phyloP scores from a whole-genome alignment of 2,329 filamentous ascomycete genomes.

The Aspergillus clavatus region DNA sequence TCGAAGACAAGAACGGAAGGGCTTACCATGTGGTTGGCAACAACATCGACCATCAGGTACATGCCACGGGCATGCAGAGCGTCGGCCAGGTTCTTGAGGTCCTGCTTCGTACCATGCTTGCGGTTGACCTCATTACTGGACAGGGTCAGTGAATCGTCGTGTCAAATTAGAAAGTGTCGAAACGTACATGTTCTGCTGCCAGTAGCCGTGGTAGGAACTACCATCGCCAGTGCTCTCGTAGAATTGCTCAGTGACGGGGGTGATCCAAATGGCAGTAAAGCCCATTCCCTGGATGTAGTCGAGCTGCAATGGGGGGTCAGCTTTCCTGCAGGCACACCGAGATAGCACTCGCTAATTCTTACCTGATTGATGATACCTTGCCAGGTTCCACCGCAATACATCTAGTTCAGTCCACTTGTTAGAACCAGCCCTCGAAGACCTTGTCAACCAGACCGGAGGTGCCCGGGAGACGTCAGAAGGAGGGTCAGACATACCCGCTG shows the following conservation, averaged over 20 bases:
- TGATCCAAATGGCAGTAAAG: slow-evolving; percentile 46
- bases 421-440: no score
- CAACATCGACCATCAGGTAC: slow-evolving; percentile 58
- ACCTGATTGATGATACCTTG: slow-evolving; percentile 39
- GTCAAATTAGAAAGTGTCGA: no score
- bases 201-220: slow-evolving; percentile 46
- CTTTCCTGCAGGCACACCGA: no score
- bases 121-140: slow-evolving; percentile 49
- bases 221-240: slow-evolving; percentile 31
- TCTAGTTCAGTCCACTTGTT: no score
- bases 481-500: background rate
- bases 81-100: slow-evolving; percentile 53
- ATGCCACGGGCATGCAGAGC: slow-evolving; percentile 53
- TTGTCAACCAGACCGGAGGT: no score
- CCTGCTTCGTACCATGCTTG: slow-evolving; percentile 55
- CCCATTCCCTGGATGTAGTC: slow-evolving; percentile 47
- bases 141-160: no score
- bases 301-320: slow-evolving; percentile 32
- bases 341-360: no score
- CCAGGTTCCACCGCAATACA: slow-evolving; percentile 47
- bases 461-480: background rate
- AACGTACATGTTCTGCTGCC: slow-evolving; percentile 42
- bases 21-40: slow-evolving; percentile 52
- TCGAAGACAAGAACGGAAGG: no score
- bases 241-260: slow-evolving; percentile 38